These are phyloP conservation scores for Chlamydomonas reinhardtii DNA, from an alignment of 163 green algal species.

Conservation along the genomic window DNA sequence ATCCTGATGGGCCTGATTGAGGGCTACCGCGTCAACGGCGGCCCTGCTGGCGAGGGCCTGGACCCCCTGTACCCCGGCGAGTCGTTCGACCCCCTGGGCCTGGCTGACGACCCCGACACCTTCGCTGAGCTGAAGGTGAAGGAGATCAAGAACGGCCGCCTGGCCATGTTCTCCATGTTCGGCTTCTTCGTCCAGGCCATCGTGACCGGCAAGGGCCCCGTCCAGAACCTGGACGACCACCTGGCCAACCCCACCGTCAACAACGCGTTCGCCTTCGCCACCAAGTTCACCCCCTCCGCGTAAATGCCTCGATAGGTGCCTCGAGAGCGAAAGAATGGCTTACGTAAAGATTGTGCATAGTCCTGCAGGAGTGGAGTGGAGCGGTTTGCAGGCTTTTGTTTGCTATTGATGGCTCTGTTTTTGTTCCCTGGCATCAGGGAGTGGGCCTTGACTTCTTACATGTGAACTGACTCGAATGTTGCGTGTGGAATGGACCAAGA, in stretches of 20 bases:
- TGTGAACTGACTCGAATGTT: too few relatives aligned
- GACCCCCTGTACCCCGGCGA: slow-evolving; percentile 81
- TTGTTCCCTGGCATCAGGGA: too few relatives aligned
- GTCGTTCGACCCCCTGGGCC: slow-evolving; percentile 80
- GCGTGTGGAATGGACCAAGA: too few relatives aligned
- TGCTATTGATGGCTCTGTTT: too few relatives aligned
- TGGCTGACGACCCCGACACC: slow-evolving; percentile 88
- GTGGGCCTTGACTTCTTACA: too few relatives aligned
- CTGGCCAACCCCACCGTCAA: slow-evolving; percentile 77
- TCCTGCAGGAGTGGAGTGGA: neutral
- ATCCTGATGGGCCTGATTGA: slow-evolving; percentile 84
- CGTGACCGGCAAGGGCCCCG: slow-evolving; percentile 80
- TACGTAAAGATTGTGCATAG: neutral
- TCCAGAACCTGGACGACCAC: slow-evolving; percentile 85
- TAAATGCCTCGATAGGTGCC: neutral
- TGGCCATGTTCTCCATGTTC: slow-evolving; percentile 91
- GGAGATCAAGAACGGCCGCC: slow-evolving; percentile 95
- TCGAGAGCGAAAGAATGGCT: neutral
- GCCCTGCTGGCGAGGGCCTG: slow-evolving; percentile 75
- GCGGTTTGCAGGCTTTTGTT: neutral
- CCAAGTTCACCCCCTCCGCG: slow-evolving; percentile 81
- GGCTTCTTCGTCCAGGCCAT: slow-evolving; percentile 90
- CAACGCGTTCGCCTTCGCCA: slow-evolving; percentile 85
- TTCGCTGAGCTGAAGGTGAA: slow-evolving; percentile 88
- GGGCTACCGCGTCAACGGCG: slow-evolving; percentile 84